phyloP scores from a whole-genome alignment of 83 land plant genomes.

The Larix sibirica region DNA sequence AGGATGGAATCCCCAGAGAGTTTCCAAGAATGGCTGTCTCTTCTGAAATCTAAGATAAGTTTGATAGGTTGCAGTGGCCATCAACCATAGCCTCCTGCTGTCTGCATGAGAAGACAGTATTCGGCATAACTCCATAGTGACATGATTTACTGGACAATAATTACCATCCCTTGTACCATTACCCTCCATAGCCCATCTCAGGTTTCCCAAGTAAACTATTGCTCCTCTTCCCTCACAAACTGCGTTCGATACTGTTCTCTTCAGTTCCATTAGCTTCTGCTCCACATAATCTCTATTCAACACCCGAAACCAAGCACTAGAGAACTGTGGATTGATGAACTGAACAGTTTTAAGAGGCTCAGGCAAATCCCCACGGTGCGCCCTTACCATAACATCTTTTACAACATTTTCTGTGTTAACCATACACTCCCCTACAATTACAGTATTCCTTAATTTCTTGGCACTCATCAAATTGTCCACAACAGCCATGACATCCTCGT shows the following conservation, averaged over 20 bases:
- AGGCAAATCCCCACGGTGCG: slow-evolving; percentile 48
- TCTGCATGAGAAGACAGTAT: slow-evolving; percentile 21
- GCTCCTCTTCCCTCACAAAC: slow-evolving; percentile 25
- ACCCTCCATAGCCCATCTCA: slow-evolving; percentile 46
- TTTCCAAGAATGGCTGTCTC: slow-evolving; percentile 58
- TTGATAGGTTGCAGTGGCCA: slow-evolving; percentile 73
- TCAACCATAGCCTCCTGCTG: slow-evolving; percentile 49
- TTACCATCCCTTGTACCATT: background rate
- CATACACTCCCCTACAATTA: slow-evolving; percentile 44
- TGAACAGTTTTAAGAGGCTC: slow-evolving; percentile 34
- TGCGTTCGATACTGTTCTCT: slow-evolving; percentile 23
- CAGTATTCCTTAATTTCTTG: slow-evolving; percentile 18
- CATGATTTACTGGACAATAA: slow-evolving; percentile 34
- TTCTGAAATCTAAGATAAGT: slow-evolving; percentile 57
- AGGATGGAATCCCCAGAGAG: slow-evolving; percentile 66
- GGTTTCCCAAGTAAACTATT: slow-evolving; percentile 46
- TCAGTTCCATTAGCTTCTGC: slow-evolving; percentile 55
- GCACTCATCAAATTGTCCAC: no score
- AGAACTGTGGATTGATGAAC: slow-evolving; percentile 39
- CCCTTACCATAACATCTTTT: slow-evolving; percentile 24
- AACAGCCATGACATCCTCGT: no score
- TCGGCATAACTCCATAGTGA: slow-evolving; percentile 36
- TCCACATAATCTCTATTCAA: slow-evolving; percentile 36
- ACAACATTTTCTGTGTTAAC: slow-evolving; percentile 26
- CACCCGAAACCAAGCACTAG: no score